Conservation (phyloP, 352 stramenopile species). For the Blastocystis sp. region DNA sequence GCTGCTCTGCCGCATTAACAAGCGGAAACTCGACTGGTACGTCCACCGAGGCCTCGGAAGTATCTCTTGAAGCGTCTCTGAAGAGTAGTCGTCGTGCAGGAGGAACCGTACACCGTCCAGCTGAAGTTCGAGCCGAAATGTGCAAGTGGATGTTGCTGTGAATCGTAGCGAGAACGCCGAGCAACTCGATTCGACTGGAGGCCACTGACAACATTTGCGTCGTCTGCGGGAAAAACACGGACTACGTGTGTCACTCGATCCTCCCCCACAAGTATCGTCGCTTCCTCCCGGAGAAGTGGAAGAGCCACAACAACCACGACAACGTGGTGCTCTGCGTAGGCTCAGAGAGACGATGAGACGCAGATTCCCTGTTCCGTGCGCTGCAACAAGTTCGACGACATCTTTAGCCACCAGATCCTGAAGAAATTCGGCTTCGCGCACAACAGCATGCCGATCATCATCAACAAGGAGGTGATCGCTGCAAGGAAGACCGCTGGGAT, state of each 20-base stretch:
- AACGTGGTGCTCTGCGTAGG: conserved; percentile 50
- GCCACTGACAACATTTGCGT: conserved; percentile 35
- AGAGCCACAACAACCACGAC: conserved; percentile 53
- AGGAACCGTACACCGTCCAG: not conserved
- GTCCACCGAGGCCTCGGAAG: conserved; percentile 12
- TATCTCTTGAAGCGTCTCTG: not conserved
- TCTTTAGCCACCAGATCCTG: conserved; percentile 28
- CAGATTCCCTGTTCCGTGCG: conserved; percentile 44
- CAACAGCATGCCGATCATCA: not conserved
- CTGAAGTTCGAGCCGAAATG: conserved; percentile 41
- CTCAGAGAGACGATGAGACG: not conserved
- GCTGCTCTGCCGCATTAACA: conserved; percentile 15
- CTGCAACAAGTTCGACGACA: conserved; percentile 53
- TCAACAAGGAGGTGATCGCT: not conserved
- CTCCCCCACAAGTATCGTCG: conserved; percentile 36
- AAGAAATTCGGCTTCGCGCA: not conserved
- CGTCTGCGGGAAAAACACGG: conserved; percentile 15
- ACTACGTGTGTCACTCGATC: conserved; percentile 56
- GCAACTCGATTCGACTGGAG: not conserved
- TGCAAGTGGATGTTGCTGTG: not conserved
- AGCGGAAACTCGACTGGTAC: conserved; percentile 49
- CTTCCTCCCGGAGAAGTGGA: conserved; percentile 37
- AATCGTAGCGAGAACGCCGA: not conserved
- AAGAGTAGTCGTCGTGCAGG: not conserved
- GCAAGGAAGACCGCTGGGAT: not conserved